Evolutionary conservation across 352 stramenopile genomes (phyloP), one percentile per base, ranked within the genome.

Genomic region (Thraustotheca clavata): DNA sequence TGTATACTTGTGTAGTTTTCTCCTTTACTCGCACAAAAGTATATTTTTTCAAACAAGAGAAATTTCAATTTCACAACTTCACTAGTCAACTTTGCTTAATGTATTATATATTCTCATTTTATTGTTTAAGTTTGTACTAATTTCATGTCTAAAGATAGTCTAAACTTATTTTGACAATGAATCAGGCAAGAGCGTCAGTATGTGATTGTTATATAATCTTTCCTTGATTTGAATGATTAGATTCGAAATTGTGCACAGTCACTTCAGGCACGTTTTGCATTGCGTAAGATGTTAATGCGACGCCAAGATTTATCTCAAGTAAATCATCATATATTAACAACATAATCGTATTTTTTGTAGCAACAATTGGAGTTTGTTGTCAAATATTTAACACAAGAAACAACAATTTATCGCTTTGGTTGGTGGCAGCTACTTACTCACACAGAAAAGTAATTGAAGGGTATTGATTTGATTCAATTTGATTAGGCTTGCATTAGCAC

Each of bases 351-450:
- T 29, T 38, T n/a, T 35, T 29, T 8, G 16, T 62, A 62, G 54
- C 54, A 62, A 62, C 54, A 62, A 62, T 11, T 62, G 5, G 54
- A 62, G 41, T 62, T 62, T 24, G 54, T 62, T 40, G 54, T 62
- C 36, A 33, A 62, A 18, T 62, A 46, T 32, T 29, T 62, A 12
- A 26, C 49, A n/a, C 54, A 33, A 12, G 54, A 62, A 40, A 62
- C 54, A 14, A 20, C 41, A 8, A 47, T 62, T 20, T 40, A 62
- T 48, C 54, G 54, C 7, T 32, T 62, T 24, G 14, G n/a, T 38
- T 62, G 54, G 54, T 62, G 54, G 54, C 54, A 62, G 34, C 54
- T 27, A 22, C 34, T 62, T 18, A 62, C 36, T 4, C 54, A 62
- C 34, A 62, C 54, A n/a, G 54, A 62, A 52, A 50, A 33, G 54